These are phyloP conservation scores for Fistulifera pelliculosa DNA, from an alignment of 108 stramenopile genomes.

Conservation along the genomic window DNA sequence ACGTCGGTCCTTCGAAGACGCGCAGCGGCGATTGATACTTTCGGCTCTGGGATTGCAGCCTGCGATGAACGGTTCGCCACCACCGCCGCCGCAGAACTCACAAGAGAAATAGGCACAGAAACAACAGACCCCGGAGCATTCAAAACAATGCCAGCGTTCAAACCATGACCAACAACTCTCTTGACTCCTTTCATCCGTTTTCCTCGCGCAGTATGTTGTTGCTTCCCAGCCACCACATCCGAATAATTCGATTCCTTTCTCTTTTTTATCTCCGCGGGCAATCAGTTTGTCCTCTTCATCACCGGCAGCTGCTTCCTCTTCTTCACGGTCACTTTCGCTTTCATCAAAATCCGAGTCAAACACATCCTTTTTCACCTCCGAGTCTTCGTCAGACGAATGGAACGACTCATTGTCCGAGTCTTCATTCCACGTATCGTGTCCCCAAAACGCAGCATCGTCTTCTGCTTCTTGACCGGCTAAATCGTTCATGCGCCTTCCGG, in stretches of 20 bases:
- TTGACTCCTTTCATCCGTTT: slow-evolving; percentile 30
- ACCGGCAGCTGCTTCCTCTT: slow-evolving; percentile 41
- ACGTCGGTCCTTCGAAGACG: neutral
- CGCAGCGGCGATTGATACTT: no score
- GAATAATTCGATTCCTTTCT: slow-evolving; percentile 15
- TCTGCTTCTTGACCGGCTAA: slow-evolving; percentile 69
- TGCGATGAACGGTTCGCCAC: neutral
- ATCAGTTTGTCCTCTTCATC: slow-evolving; percentile 38
- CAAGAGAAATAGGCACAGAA: neutral
- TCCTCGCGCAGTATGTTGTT: slow-evolving; percentile 30
- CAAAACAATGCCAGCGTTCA: slow-evolving; percentile 73
- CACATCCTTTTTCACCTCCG: slow-evolving; percentile 41
- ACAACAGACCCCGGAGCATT: slow-evolving; percentile 36
- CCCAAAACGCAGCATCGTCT: slow-evolving; percentile 81
- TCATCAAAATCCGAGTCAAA: slow-evolving; percentile 90
- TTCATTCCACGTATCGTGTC: slow-evolving; percentile 80
- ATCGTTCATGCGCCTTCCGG: slow-evolving; percentile 62
- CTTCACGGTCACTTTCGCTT: slow-evolving; percentile 59
- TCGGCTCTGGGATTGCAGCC: neutral
- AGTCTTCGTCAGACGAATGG: slow-evolving; percentile 71
- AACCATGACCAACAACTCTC: slow-evolving; percentile 49
- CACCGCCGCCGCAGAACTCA: neutral
- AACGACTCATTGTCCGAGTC: slow-evolving; percentile 62
- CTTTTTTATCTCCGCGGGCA: slow-evolving; percentile 24
- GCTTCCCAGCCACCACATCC: slow-evolving; percentile 34